Conservation (phyloP, 2,329 filamentous ascomycete species). For the Trichoderma koningii region DNA sequence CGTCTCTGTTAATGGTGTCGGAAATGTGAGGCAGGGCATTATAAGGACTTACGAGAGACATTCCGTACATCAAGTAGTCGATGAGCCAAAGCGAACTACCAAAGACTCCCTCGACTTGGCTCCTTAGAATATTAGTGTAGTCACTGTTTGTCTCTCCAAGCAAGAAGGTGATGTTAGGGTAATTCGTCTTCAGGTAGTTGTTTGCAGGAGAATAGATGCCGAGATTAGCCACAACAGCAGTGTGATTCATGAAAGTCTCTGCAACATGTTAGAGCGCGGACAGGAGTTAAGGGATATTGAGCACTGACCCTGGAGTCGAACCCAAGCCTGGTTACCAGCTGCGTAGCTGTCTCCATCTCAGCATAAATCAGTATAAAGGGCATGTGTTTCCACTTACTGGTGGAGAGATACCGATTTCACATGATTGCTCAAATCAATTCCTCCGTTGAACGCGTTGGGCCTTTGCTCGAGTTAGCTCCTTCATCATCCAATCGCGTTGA, state of each 20-base stretch:
- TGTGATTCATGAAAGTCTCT: constrained; percentile 21
- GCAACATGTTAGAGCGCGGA: background rate
- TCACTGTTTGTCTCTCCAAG: constrained; percentile 16
- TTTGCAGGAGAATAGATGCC: constrained; percentile 21
- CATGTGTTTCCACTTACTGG: background rate
- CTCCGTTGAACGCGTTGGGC: constrained; percentile 8
- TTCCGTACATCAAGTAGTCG: constrained; percentile 13
- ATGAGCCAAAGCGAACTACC: constrained; percentile 11
- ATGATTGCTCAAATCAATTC: constrained; percentile 7
- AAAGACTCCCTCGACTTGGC: constrained; percentile 16
- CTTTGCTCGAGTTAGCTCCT: background rate
- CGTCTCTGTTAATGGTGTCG: background rate
- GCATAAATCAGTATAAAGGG: background rate
- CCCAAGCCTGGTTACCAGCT: constrained; percentile 13
- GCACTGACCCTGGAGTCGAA: constrained; percentile 2
- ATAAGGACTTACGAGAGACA: background rate
- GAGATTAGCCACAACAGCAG: constrained; percentile 15
- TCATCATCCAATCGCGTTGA: too few species aligned
- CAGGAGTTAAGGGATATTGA: background rate
- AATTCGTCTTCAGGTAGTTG: background rate
- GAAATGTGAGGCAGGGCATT: too few species aligned
- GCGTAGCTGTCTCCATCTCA: background rate
- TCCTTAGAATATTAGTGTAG: constrained; percentile 11
- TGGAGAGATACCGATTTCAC: constrained; percentile 18
- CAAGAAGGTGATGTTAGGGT: constrained; percentile 12